Percentiles rank a stretch among this genome's conserved stretches.
phyloP scores from a whole-genome alignment of 257 asterid species.

The Echium plantagineum region DNA sequence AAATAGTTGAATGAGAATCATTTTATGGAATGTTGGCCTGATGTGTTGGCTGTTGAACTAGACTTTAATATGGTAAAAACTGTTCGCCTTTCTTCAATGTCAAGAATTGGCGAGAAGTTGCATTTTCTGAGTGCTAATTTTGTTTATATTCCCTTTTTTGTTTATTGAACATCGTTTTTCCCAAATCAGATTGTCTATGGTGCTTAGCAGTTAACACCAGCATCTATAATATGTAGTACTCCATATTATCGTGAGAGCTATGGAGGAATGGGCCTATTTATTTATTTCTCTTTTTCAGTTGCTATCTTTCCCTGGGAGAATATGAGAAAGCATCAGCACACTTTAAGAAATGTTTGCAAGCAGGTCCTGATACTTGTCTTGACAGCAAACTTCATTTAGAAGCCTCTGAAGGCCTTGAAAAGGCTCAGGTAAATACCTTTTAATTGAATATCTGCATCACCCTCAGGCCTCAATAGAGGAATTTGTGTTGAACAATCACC shows the following conservation, averaged over 20 bases:
- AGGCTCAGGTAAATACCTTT: conserved; percentile 43
- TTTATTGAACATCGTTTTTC: not conserved
- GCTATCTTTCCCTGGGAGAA: conserved; percentile 90
- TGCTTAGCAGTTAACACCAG: not conserved
- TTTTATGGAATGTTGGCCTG: not conserved
- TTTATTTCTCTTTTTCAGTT: conserved; percentile 34
- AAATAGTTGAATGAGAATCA: not conserved
- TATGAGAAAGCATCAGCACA: conserved; percentile 66
- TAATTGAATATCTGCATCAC: not conserved
- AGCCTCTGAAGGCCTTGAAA: conserved; percentile 90
- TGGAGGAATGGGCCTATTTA: not conserved
- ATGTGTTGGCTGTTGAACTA: not conserved
- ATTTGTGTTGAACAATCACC: not conserved
- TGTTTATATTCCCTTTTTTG: not conserved
- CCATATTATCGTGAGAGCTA: not conserved
- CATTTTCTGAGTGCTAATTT: not conserved
- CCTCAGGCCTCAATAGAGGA: not conserved
- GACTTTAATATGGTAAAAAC: not conserved
- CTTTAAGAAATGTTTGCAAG: conserved; percentile 71
- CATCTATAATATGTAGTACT: not conserved
- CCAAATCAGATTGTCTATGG: not conserved
- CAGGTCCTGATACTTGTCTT: conserved; percentile 48
- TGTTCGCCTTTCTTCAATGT: too few species aligned
- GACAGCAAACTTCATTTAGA: conserved; percentile 71
- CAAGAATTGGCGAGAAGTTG: not conserved